Evolutionary conservation across 2,329 filamentous ascomycete species (phyloP), one percentile per base, ranked within the genome.

Genomic region (Fusarium nanum): DNA sequence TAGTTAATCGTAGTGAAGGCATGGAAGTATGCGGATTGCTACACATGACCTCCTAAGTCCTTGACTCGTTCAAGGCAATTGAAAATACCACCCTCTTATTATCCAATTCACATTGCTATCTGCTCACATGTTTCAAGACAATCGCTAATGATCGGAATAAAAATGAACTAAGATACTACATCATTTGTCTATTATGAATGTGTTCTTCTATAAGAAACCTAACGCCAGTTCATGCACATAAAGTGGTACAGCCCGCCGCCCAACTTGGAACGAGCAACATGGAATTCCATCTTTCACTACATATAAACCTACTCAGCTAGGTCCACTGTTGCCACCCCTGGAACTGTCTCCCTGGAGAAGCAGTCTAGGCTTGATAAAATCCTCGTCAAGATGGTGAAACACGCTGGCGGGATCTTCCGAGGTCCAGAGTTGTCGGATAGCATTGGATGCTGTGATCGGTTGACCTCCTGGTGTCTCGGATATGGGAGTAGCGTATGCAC

Each of bases 371-470:
- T 98, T 98, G 80, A 98, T 94, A 79, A 94, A 98, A 65, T 94
- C 93, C 80, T 99, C 96, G 78, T 99, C 96, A 64, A 99, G 83
- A 81, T 97, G 94, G 72, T 90, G 91, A 80, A 99, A 97, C 82
- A 97, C 89, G 47, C 92, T 93, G 12, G 93, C 92, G 46, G 97
- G 94, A 78, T 99, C 96, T 53, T 97, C 93, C 1, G 92, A 88
- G 18, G 92, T 92, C 72, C 97, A 89, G 11, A 99, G 84, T 76
- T 95, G 92, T 60, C 90, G 89, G 62, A 98, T 89, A 0, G 94
- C 92, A 30, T 89, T 92, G 22, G 89, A 87, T 13, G 93, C 93
- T 28, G 89, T 92, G n/a, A 93, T 82, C 44, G 86, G 82, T 49
- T 83, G 54, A 23, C 64, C 52, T 8, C 72, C 37, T 6, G 78